A percentile compares a stretch with the other conserved stretches of the same genome.
These are phyloP conservation scores for Pelagomonas calceolata DNA, from an alignment of 108 stramenopile genomes.

Conservation along the genomic window DNA sequence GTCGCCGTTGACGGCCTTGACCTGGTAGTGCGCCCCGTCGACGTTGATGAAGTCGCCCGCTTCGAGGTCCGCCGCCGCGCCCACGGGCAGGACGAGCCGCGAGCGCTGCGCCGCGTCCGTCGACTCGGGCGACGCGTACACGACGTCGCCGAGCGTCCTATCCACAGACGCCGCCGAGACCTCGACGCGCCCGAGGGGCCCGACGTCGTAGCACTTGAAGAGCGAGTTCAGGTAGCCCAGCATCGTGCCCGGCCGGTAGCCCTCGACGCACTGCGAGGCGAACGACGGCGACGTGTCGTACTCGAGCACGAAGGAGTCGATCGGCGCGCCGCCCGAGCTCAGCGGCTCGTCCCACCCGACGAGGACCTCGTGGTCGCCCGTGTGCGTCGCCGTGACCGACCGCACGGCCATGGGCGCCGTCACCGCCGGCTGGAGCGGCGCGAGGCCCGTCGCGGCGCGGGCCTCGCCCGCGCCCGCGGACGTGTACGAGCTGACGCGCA, in stretches of 20 bases:
- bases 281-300: conserved; percentile 39
- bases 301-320: conserved; percentile 32
- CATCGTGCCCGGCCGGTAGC: too few relatives aligned
- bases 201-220: not conserved
- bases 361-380: conserved; percentile 7
- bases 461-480: conserved; percentile 47
- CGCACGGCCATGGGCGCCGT: conserved; percentile 9
- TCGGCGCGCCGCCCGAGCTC: conserved; percentile 28
- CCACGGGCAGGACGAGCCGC: not conserved
- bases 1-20: not conserved
- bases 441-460: conserved; percentile 23
- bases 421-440: conserved; percentile 24
- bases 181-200: not conserved
- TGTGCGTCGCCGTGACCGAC: not conserved
- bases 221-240: too few relatives aligned
- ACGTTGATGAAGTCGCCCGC: not conserved
- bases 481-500: conserved; percentile 67
- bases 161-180: not conserved
- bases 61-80: not conserved
- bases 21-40: not conserved
- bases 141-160: not conserved
- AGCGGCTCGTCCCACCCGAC: conserved; percentile 48
- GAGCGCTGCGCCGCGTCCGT: not conserved
- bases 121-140: not conserved
- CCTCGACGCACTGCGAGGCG: conserved; percentile 17